Percentiles rank a stretch among this genome's conserved stretches.
phyloP scores from a whole-genome alignment of 345 rosid genomes.

The Gynandropsis gynandra region DNA sequence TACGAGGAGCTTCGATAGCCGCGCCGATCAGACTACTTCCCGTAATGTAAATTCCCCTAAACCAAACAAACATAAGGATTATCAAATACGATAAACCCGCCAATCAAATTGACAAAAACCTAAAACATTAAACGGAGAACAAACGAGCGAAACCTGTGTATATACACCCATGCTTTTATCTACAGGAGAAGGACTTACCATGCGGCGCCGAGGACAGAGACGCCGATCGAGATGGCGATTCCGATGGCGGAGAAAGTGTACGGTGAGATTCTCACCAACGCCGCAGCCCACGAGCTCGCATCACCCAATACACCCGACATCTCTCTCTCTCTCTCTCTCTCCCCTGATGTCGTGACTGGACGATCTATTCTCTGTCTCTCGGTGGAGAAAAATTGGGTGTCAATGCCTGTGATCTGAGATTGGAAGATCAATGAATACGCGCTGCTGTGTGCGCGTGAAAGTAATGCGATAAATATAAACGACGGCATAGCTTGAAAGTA shows the following conservation, averaged over 20 bases:
- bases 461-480: too few relatives aligned
- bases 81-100: not conserved
- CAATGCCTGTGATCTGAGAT: too few relatives aligned
- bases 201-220: conserved; percentile 99
- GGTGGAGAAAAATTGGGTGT: not conserved
- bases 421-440: too few relatives aligned
- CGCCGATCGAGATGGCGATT: conserved; percentile 90
- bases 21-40: conserved; percentile 99
- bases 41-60: conserved; percentile 93
- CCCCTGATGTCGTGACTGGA: not conserved
- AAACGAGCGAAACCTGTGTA: not conserved
- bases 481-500: too few relatives aligned
- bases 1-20: conserved; percentile 95
- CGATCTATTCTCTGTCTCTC: not conserved
- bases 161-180: not conserved
- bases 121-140: not conserved
- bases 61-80: not conserved
- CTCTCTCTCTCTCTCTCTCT: conserved; percentile 8
- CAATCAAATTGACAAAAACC: not conserved
- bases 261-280: conserved; percentile 78
- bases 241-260: conserved; percentile 95
- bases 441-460: not conserved
- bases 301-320: conserved; percentile 37
- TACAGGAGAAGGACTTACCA: conserved; percentile 40
- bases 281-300: conserved; percentile 72